phyloP scores from a whole-genome alignment of 768 basidiomycete genomes.

The Strobilomyces dryophilus region DNA sequence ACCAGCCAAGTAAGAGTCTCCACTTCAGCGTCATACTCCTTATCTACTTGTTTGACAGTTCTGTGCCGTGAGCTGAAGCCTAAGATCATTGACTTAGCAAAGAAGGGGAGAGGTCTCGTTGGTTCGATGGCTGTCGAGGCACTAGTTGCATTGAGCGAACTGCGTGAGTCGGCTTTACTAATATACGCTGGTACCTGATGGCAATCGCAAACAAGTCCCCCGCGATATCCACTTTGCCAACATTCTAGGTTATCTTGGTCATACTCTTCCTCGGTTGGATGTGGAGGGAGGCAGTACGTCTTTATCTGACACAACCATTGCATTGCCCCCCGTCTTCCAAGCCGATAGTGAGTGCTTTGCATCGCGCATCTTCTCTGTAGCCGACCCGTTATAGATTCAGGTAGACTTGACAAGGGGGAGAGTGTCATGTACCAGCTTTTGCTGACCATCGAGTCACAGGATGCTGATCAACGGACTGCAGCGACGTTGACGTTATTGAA shows the following conservation, averaged over 20 bases:
- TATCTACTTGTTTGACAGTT: background rate
- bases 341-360: too few relatives aligned
- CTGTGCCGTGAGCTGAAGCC: background rate
- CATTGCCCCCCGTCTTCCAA: too few relatives aligned
- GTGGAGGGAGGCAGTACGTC: background rate
- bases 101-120: background rate
- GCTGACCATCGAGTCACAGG: too few relatives aligned
- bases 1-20: background rate
- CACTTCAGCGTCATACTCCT: background rate
- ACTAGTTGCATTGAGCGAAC: background rate
- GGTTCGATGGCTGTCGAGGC: background rate
- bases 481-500: slow-evolving; percentile 12
- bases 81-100: background rate
- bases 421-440: too few relatives aligned
- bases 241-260: background rate
- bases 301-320: too few relatives aligned
- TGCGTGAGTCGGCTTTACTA: background rate
- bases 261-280: background rate
- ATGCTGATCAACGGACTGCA: background rate
- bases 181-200: background rate
- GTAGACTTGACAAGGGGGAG: too few relatives aligned
- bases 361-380: background rate
- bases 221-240: background rate
- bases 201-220: background rate
- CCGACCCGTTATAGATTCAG: background rate